Evolutionary conservation across 805 yeast species (phyloP).

Genomic region (Candida argentea): DNA sequence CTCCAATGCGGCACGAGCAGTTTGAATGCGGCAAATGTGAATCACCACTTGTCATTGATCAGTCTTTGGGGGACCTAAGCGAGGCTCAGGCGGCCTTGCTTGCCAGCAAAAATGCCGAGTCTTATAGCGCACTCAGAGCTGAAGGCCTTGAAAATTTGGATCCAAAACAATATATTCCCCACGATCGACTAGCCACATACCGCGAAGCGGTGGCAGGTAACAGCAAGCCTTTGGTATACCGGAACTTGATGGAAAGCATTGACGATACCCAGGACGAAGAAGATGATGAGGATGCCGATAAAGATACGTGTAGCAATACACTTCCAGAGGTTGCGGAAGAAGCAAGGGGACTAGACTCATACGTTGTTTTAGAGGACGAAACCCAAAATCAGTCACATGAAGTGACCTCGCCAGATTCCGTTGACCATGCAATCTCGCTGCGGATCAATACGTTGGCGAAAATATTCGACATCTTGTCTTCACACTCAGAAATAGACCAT

Average conservation of each 20-base stretch:
- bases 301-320: too few species aligned
- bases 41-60: slow-evolving; percentile 46
- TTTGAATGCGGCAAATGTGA: slow-evolving; percentile 53
- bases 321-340: slow-evolving; percentile 3
- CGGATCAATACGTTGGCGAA: slow-evolving; percentile 46
- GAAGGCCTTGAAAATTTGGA: slow-evolving; percentile 13
- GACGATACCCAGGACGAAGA: slow-evolving; percentile 13
- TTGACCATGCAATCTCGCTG: slow-evolving; percentile 30
- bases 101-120: slow-evolving; percentile 16
- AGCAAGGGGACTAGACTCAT: slow-evolving; percentile 5
- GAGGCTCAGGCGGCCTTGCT: slow-evolving; percentile 48
- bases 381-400: slow-evolving; percentile 3
- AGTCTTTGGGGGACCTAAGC: slow-evolving; percentile 41
- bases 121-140: slow-evolving; percentile 5
- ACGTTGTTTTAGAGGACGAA: slow-evolving; percentile 5
- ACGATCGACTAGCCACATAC: slow-evolving; percentile 27
- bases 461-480: slow-evolving; percentile 61
- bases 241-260: slow-evolving; percentile 24
- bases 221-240: slow-evolving; percentile 12
- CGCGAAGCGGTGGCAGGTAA: slow-evolving; percentile 12
- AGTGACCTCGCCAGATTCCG: not conserved
- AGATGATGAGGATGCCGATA: slow-evolving; percentile 7
- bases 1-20: slow-evolving; percentile 3
- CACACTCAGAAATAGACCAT: slow-evolving; percentile 60
- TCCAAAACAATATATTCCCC: slow-evolving; percentile 26